Conservation (phyloP, 2,329 filamentous ascomycete species). For the Aspergillus floridensis region DNA sequence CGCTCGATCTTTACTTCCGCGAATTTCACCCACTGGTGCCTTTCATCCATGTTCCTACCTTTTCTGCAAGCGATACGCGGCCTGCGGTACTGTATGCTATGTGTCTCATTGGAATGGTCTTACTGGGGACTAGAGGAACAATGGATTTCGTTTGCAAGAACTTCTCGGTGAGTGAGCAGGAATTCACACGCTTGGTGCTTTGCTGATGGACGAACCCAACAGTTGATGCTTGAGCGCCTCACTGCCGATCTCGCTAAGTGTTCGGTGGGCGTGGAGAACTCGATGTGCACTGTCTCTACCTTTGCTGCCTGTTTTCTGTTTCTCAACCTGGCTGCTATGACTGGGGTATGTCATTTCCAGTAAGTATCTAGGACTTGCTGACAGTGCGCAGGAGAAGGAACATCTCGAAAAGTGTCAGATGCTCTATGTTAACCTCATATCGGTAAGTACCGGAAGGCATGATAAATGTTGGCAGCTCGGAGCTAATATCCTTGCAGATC, state of each 20-base stretch:
- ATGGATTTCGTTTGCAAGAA: constrained; percentile 50
- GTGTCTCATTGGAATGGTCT: constrained; percentile 54
- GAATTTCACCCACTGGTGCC: constrained; percentile 54
- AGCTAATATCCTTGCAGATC: constrained; percentile 26
- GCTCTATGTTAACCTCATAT: constrained; percentile 51
- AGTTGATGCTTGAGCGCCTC: constrained; percentile 40
- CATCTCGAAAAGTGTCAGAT: constrained; percentile 51
- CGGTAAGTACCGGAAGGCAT: constrained; percentile 24
- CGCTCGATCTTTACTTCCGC: constrained; percentile 54
- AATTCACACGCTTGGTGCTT: constrained; percentile 3
- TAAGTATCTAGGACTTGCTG: background rate
- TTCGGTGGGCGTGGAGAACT: constrained; percentile 38
- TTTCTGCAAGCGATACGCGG: constrained; percentile 49
- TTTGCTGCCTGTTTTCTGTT: constrained; percentile 50
- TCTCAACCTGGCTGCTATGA: constrained; percentile 51
- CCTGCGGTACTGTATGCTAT: constrained; percentile 51
- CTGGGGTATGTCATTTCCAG: constrained; percentile 33
- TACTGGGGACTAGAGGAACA: constrained; percentile 52
- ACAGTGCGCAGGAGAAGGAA: constrained; percentile 35
- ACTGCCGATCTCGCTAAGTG: constrained; percentile 44
- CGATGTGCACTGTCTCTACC: constrained; percentile 45
- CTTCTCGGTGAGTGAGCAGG: constrained; percentile 36
- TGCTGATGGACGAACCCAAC: constrained; percentile 4
- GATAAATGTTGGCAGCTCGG: background rate
- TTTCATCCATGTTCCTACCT: constrained; percentile 55